Base-by-base conservation (phyloP, 257 asterid genomes). In the Capsicum baccatum region DNA sequence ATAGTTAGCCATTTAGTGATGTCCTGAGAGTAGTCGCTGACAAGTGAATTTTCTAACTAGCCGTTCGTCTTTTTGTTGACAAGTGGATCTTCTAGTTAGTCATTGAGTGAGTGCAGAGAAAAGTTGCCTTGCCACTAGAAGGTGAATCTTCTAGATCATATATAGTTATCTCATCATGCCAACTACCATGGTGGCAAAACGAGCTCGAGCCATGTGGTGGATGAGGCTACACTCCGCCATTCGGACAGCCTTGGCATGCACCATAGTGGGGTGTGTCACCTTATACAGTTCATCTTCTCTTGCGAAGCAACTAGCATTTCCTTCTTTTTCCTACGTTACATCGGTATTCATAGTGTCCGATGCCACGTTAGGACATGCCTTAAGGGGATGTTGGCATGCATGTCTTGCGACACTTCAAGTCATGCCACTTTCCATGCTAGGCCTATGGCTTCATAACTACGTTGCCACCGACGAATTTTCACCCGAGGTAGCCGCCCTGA, bases 341-440 rank as follows among this genome's bases (percentile, higher is more conserved):
- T 87, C 91, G 1, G 64, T 91, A 16, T 33, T 91, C 33, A 85
- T 94, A 17, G 91, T 87, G 1, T 81, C 91, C 6, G 95, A 91
- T 10, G 93, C 97, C 11, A 76, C 91, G 2, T 84, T 92, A 0
- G 97, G 97, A 0, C 93, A 92, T 78, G 69, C 92, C 8, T 9
- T 92, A 21, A 76, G 88, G 19, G 94, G 97, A 6, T 90, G 91
- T 48, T 94, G 97, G 91, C 91, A 90, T 64, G 96, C 91, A 39
- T 11, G 87, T 2, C 86, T 50, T 33, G 97, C 95, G 39, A 89
- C 97, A 37, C 71, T 79, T 58, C 93, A 89, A 82, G 92, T 92
- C 73, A 74, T 92, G 83, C 95, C 95, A 59, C 83, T 89, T 1
- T 88, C 93, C 62, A 58, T 91, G 81, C 66, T 90, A 47, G 58